Evolutionary conservation across 805 yeast genomes (phyloP), one percentile per base, ranked within the genome.

Genomic region (Sporopachydermia lactativora): DNA sequence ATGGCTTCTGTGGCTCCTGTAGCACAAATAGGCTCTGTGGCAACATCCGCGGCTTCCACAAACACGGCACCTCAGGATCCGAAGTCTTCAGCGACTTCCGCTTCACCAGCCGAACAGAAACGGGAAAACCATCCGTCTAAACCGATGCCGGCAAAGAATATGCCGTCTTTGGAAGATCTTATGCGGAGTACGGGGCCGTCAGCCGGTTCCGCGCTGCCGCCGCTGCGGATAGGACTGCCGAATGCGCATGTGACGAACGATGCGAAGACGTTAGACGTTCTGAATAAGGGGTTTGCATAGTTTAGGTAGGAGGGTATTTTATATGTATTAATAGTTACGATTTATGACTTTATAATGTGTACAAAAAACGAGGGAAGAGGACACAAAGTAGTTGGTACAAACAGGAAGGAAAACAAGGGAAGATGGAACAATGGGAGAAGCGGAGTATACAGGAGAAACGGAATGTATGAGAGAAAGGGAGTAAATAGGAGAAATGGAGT

Each of bases 91-190:
- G n/a, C 8, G 8, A 24, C 31, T 24, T 8, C n/a, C 31, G n/a
- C 8, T n/a, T 8, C n/a, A 8, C 31, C n/a, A 24, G 8, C 31
- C n/a, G 13, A 24, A 8, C 8, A 24, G n/a, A n/a, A n/a, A 8
- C 8, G n/a, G 8, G 31, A 8, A 8, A n/a, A 24, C 8, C 8
- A 8, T n/a, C 8, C 31, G 8, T n/a, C 31, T 24, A 24, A 24
- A 24, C n/a, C 31, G n/a, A 8, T 24, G n/a, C 13, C 31, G 8
- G 13, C 31, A 24, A 24, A 24, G n/a, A n/a, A 24, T 24, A 24
- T 24, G 31, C 31, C 31, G n/a, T 24, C 31, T 24, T 24, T 24
- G n/a, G 31, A 24, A 24, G 31, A 24, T 24, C n/a, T 24, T 8
- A 24, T 24, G 31, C 8, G 31, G n/a, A 24, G 31, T 24, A 8